phyloP scores from a whole-genome alignment of 2,329 filamentous ascomycete species.

The Thelonectria discophora region DNA sequence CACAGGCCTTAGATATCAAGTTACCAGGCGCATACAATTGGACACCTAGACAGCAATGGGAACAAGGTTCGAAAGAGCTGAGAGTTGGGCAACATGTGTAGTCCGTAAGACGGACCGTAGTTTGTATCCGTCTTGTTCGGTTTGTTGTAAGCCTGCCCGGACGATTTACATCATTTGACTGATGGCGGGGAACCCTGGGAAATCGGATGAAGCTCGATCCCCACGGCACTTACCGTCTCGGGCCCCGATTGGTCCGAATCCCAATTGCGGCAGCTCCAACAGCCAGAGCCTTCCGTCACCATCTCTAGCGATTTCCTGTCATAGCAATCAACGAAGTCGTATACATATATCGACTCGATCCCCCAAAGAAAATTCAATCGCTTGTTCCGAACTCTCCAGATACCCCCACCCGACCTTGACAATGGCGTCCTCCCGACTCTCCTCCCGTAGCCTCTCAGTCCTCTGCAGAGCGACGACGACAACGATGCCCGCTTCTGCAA shows the following conservation, averaged over 20 bases:
- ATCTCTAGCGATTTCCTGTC: not conserved
- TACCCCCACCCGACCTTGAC: not conserved
- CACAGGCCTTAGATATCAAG: conserved; percentile 34
- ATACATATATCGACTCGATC: not conserved
- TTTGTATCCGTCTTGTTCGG: no score
- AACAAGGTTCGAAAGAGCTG: conserved; percentile 15
- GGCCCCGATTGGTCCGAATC: not conserved
- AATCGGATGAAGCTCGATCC: not conserved
- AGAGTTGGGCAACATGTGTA: no score
- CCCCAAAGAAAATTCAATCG: not conserved
- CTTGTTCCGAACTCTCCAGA: no score
- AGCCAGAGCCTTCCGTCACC: not conserved
- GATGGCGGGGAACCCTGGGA: not conserved
- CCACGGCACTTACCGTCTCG: not conserved
- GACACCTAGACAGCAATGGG: conserved; percentile 36
- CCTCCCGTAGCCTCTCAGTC: not conserved
- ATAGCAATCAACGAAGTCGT: not conserved
- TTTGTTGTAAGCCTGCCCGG: no score
- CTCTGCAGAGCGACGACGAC: not conserved
- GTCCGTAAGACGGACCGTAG: no score
- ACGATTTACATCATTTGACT: no score
- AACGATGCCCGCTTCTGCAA: conserved; percentile 1
- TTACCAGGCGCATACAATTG: conserved; percentile 32
- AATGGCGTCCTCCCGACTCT: not conserved
- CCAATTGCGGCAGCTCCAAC: not conserved